Evolutionary conservation across 495 filamentous ascomycete genomes (phyloP), one percentile per base, ranked within the genome.

Genomic region (Lepidopterella palustris): DNA sequence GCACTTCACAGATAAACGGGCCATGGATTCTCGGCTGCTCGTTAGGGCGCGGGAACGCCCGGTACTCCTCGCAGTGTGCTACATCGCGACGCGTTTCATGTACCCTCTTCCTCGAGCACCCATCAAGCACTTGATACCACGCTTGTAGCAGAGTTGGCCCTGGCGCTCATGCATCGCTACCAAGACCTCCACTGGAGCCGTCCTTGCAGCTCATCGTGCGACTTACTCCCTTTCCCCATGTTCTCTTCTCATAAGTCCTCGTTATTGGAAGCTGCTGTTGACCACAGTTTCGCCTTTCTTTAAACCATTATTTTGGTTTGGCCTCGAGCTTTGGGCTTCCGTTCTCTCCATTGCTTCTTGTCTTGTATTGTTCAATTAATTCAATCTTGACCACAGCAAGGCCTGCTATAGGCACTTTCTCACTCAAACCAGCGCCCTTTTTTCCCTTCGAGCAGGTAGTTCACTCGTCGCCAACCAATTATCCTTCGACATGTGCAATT

Each of bases 211-310:
- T 42, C 49, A 45, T 66, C 52, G 60, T 67, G 64, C 64, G 57
- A 57, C 64, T 47, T 23, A 24, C 32, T 55, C 47, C 42, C 57
- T 42, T 60, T 50, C 48, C 60, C 57, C 63, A 59, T 62, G 59
- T 66, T 21, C 28, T 40, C 51, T 55, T 65, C 48, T 45, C 47
- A 58, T 65, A 61, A 65, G 35, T 53, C 50, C 31, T 52, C 20
- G 55, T 45, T 40, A 67, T 67, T 67, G 64, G 64, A 53, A 67
- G 56, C 64, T 60, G 60, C 64, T 67, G 56, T 55, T 63, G 53
- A 67, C 60, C 52, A 57, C 60, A 60, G 64, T 67, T 67, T 67
- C 60, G 64, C 18, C 55, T 58, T 48, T 62, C 56, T 62, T 59
- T 55, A 52, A 25, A 51, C 60, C 39, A 18, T 35, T 26, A 57